These are phyloP conservation scores for Xylaria sp. DNA, from an alignment of 2,329 filamentous ascomycete species.

Conservation along the genomic window DNA sequence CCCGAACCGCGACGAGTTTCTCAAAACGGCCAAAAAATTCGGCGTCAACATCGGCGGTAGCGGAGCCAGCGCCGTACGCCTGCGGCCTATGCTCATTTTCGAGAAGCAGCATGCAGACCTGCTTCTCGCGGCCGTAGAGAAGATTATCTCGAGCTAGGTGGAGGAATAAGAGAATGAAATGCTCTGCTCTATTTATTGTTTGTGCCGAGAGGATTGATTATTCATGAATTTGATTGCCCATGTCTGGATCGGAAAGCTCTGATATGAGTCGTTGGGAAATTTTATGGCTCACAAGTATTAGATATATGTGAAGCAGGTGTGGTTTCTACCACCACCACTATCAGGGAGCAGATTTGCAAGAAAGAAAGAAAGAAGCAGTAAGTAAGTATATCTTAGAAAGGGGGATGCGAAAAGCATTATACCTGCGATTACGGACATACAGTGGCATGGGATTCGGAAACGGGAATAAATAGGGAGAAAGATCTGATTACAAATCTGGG, in stretches of 20 bases:
- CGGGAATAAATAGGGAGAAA: slow-evolving; percentile 14
- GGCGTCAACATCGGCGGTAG: slow-evolving; percentile 90
- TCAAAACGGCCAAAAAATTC: slow-evolving; percentile 79
- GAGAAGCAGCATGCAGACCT: slow-evolving; percentile 92
- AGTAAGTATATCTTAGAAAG: not conserved
- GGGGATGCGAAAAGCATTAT: not conserved
- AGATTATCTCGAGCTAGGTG: slow-evolving; percentile 65
- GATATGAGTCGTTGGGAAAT: not conserved
- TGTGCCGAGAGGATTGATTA: not conserved
- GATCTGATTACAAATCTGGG: slow-evolving; percentile 11
- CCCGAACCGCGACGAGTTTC: slow-evolving; percentile 80
- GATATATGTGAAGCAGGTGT: not conserved
- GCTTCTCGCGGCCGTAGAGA: slow-evolving; percentile 80
- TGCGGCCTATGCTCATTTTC: slow-evolving; percentile 92
- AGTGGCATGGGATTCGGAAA: not conserved
- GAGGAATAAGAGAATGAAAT: not conserved
- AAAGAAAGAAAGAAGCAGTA: not conserved
- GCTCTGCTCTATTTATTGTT: not conserved
- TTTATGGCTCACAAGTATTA: not conserved
- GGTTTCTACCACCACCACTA: not conserved
- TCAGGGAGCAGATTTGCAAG: not conserved
- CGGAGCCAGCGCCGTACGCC: slow-evolving; percentile 77
- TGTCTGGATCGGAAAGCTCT: not conserved
- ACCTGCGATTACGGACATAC: not conserved
- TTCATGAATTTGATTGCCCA: not conserved